phyloP scores from a whole-genome alignment of 1,139 yeast genomes.

The Sugiyamaella japonica region DNA sequence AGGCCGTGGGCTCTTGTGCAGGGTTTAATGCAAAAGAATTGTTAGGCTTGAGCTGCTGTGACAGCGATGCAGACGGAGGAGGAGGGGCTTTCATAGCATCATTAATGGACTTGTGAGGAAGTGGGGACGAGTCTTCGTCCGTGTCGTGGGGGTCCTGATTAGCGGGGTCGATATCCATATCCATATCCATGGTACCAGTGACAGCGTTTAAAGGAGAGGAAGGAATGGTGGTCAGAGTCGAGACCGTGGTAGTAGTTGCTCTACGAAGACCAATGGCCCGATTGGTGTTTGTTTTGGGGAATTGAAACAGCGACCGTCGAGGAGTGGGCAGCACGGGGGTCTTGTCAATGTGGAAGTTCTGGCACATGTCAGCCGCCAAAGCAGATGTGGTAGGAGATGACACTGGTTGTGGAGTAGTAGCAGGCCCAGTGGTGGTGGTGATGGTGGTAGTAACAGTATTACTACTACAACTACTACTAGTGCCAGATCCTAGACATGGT shows the following conservation, averaged over 20 bases:
- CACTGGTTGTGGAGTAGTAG: conserved; percentile 6
- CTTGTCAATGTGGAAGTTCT: conserved; percentile 48
- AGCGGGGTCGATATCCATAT: not conserved
- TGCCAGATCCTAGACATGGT: conserved; percentile 17
- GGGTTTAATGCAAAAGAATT: conserved; percentile 20
- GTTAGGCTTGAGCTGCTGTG: conserved; percentile 15
- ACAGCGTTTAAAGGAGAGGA: conserved; percentile 20
- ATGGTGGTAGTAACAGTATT: not conserved
- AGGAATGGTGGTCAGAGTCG: conserved; percentile 12
- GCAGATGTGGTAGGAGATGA: conserved; percentile 41
- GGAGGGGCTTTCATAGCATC: conserved; percentile 9
- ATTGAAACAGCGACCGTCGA: conserved; percentile 37
- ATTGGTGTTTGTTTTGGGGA: conserved; percentile 23
- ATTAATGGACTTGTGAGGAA: conserved; percentile 25
- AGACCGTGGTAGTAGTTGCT: conserved; percentile 6
- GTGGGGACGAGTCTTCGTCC: conserved; percentile 22
- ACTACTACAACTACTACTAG: not conserved
- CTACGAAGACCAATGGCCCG: conserved; percentile 5
- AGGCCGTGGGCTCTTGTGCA: conserved; percentile 7
- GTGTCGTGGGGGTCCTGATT: not conserved
- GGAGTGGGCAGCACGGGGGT: conserved; percentile 40
- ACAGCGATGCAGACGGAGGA: conserved; percentile 17
- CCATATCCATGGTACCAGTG: conserved; percentile 5
- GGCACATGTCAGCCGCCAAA: conserved; percentile 49
- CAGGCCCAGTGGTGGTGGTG: not conserved